A percentile compares a stretch with the other conserved stretches of the same genome.
Evolutionary conservation across 768 basidiomycete genomes (phyloP).

Genomic region (Boletus eberwhitei): DNA sequence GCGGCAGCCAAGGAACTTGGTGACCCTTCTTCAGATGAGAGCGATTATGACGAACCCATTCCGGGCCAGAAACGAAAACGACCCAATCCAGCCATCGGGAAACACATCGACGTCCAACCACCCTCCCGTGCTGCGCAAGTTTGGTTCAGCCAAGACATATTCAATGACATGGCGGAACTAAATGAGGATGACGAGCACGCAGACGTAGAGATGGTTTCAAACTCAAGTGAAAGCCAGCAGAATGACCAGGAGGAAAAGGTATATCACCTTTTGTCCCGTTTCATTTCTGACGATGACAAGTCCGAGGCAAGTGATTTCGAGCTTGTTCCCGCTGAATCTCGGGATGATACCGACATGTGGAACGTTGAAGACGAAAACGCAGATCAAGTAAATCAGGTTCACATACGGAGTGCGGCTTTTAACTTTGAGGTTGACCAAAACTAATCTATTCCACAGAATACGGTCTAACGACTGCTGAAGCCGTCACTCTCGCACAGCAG

Average conservation of each 20-base stretch:
- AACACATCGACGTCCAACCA: constrained; percentile 32
- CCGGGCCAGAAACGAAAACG: constrained; percentile 43
- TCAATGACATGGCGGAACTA: constrained; percentile 50
- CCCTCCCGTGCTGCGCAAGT: constrained; percentile 62
- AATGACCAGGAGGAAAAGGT: constrained; percentile 31
- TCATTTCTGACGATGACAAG: constrained; percentile 17
- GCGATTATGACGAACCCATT: constrained; percentile 36
- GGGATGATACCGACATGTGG: constrained; percentile 69
- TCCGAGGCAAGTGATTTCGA: constrained; percentile 56
- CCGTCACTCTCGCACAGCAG: constrained; percentile 86
- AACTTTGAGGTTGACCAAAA: background rate
- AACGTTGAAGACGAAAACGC: constrained; percentile 75
- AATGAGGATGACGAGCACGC: constrained; percentile 27
- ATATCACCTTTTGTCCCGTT: background rate
- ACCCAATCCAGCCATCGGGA: constrained; percentile 35
- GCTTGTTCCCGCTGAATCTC: constrained; percentile 59
- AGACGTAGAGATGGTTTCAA: constrained; percentile 25
- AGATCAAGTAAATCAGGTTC: constrained; percentile 61
- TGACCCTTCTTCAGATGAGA: constrained; percentile 52
- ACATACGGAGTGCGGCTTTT: constrained; percentile 58
- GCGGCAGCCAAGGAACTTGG: constrained; percentile 50
- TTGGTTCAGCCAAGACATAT: constrained; percentile 97
- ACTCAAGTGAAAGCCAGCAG: constrained; percentile 32
- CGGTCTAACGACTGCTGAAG: constrained; percentile 84
- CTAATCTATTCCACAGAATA: constrained; percentile 47